Percentiles rank a stretch among this genome's conserved stretches.
Evolutionary conservation across 1,284 basidiomycete genomes (phyloP).

Genomic region (Phellinidium pouzarii): DNA sequence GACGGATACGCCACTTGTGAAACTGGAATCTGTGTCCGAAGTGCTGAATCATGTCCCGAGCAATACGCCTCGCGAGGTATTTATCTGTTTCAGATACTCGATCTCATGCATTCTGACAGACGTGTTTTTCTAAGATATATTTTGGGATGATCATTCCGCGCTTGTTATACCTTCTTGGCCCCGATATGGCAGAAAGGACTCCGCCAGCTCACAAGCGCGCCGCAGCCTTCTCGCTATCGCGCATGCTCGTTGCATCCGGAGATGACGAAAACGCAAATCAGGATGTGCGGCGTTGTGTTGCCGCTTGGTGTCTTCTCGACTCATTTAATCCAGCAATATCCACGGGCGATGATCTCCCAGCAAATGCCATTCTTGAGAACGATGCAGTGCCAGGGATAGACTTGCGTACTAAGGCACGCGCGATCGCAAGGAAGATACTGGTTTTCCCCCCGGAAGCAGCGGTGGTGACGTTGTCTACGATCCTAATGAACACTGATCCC

Average conservation of each 20-base stretch:
- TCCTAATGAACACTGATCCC: conserved; percentile 73
- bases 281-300: conserved; percentile 26
- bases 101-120: background rate
- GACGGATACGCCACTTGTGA: conserved; percentile 50
- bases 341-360: too few species aligned
- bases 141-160: conserved; percentile 48
- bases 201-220: conserved; percentile 49
- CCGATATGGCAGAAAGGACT: conserved; percentile 24
- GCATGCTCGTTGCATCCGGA: conserved; percentile 40
- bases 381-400: background rate
- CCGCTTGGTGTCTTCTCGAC: conserved; percentile 39
- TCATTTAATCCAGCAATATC: conserved; percentile 10
- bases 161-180: conserved; percentile 42
- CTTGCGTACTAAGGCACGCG: conserved; percentile 4
- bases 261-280: conserved; percentile 26
- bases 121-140: conserved; percentile 44
- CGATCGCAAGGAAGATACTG: conserved; percentile 12
- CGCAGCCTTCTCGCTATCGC: conserved; percentile 61
- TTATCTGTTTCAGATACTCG: conserved; percentile 18
- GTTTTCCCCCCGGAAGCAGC: conserved; percentile 31
- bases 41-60: conserved; percentile 50
- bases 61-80: conserved; percentile 43
- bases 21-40: conserved; percentile 57
- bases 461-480: conserved; percentile 42
- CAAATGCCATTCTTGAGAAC: background rate